phyloP scores from a whole-genome alignment of 31 red algal genomes.

The Porphyra umbilicalis region DNA sequence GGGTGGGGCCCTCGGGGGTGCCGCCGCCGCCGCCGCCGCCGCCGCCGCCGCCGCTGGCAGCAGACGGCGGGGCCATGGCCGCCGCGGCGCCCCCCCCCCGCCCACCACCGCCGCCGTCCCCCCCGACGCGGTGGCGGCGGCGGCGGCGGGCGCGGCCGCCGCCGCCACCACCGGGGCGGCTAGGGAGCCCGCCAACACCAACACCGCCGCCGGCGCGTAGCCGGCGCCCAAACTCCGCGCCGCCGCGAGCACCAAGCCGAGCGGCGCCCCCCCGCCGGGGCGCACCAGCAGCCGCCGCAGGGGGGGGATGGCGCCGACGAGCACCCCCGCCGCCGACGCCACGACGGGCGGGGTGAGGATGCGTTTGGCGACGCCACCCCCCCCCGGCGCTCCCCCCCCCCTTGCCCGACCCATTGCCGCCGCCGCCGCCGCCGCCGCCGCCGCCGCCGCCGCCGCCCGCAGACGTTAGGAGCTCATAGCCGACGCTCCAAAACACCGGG shows the following conservation, averaged over 20 bases:
- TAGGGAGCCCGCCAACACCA: slow-evolving; percentile 67
- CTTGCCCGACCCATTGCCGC: background rate
- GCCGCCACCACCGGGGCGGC: background rate
- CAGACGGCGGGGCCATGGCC: background rate
- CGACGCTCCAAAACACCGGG: slow-evolving; percentile 70
- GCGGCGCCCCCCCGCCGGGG: background rate
- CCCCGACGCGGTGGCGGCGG: background rate
- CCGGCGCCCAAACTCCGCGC: slow-evolving; percentile 22
- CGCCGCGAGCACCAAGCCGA: slow-evolving; percentile 23
- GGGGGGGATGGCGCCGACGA: slow-evolving; percentile 18
- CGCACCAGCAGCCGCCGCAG: slow-evolving; percentile 24
- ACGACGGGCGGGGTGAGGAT: slow-evolving; percentile 43
- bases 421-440: background rate
- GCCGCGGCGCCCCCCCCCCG: background rate
- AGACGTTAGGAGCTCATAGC: slow-evolving; percentile 18
- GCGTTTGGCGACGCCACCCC: slow-evolving; percentile 5
- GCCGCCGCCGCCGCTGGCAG: background rate
- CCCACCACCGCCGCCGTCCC: background rate
- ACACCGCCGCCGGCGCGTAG: slow-evolving; percentile 57
- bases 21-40: too few relatives aligned
- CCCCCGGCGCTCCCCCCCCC: background rate
- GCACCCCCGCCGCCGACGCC: slow-evolving; percentile 25
- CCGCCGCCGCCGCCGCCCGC: background rate
- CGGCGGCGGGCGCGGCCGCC: background rate
- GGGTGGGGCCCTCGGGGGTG: background rate